Conservation (phyloP, 2,329 filamentous ascomycete species). For the Claviceps quebecensis region DNA sequence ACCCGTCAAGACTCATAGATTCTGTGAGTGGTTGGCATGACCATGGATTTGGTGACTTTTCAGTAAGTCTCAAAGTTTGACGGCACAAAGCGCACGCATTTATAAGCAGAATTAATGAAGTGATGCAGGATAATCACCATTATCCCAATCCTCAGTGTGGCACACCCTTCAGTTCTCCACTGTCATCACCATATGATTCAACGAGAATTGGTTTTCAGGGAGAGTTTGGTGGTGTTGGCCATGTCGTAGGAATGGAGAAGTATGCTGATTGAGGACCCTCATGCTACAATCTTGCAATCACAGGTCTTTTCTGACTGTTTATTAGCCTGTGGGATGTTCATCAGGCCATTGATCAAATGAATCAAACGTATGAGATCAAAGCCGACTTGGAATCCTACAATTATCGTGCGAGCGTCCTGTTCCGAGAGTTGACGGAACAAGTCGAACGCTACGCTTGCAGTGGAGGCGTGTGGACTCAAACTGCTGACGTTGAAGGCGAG, state of each 20-base stretch:
- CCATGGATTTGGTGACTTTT: constrained; percentile 53
- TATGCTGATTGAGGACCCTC: constrained; percentile 19
- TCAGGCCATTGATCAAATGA: constrained; percentile 42
- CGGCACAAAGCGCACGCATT: neutral
- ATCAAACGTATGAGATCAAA: constrained; percentile 55
- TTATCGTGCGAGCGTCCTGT: constrained; percentile 46
- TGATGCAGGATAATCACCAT: constrained; percentile 50
- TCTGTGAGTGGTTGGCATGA: constrained; percentile 53
- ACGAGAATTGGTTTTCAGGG: constrained; percentile 53
- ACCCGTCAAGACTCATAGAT: constrained; percentile 51
- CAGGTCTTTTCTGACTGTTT: neutral
- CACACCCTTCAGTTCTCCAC: constrained; percentile 49
- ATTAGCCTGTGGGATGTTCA: constrained; percentile 49
- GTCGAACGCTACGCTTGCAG: constrained; percentile 48
- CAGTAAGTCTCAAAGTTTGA: constrained; percentile 12
- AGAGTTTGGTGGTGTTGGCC: constrained; percentile 57
- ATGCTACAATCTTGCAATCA: neutral
- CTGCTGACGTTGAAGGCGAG: constrained; percentile 60
- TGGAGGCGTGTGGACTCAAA: constrained; percentile 59
- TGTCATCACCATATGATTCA: constrained; percentile 41
- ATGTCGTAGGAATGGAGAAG: constrained; percentile 49
- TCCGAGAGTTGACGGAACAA: constrained; percentile 47
- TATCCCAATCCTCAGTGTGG: constrained; percentile 60
- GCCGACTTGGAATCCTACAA: constrained; percentile 47
- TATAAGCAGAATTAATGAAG: neutral